Conservation (phyloP, 768 basidiomycete genomes). For the Leucocoprinus sp. region DNA sequence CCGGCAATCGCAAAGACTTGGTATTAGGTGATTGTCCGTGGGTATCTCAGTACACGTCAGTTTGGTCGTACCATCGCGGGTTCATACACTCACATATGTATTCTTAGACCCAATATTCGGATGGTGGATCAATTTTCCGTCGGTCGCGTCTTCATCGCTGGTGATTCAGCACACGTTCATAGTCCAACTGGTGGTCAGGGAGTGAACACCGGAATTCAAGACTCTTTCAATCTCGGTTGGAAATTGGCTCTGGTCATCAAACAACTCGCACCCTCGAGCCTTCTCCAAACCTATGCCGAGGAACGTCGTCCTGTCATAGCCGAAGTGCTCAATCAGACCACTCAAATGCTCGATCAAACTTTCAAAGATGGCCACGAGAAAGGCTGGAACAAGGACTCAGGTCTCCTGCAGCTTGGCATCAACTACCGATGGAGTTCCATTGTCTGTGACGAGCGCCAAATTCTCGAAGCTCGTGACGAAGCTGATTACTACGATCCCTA, state of each 20-base stretch:
- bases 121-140: slow-evolving; percentile 32
- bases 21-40: slow-evolving; percentile 22
- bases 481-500: slow-evolving; percentile 13
- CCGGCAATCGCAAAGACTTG: slow-evolving; percentile 22
- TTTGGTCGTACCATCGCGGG: neutral
- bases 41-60: slow-evolving; percentile 14
- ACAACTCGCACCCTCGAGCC: slow-evolving; percentile 19
- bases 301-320: slow-evolving; percentile 30
- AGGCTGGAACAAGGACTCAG: slow-evolving; percentile 16
- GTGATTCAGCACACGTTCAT: slow-evolving; percentile 39
- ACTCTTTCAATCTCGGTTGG: slow-evolving; percentile 31
- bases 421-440: slow-evolving; percentile 47
- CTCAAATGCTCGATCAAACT: slow-evolving; percentile 11
- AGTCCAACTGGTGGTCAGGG: slow-evolving; percentile 26
- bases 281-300: slow-evolving; percentile 24
- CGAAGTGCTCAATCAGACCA: slow-evolving; percentile 26
- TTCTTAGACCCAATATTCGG: slow-evolving; percentile 33
- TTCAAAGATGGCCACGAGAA: slow-evolving; percentile 7
- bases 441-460: slow-evolving; percentile 32
- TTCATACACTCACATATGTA: neutral
- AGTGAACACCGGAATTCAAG: slow-evolving; percentile 25
- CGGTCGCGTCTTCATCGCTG: slow-evolving; percentile 35
- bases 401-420: slow-evolving; percentile 36
- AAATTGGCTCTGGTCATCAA: slow-evolving; percentile 27
- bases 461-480: slow-evolving; percentile 11